phyloP scores from a whole-genome alignment of 257 asterid genomes.

The Gentiana dahurica region DNA sequence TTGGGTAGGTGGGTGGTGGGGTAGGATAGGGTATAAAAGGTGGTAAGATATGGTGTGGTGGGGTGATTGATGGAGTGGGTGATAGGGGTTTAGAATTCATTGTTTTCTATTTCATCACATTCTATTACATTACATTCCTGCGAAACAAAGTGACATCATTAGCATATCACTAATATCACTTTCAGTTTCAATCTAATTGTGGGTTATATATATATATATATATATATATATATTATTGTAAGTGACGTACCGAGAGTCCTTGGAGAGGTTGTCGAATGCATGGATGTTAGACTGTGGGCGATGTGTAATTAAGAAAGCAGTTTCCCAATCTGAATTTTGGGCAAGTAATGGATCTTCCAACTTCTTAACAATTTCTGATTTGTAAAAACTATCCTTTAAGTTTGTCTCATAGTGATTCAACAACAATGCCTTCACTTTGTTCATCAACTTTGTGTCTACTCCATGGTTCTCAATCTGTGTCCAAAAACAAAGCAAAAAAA shows the following conservation, averaged over 20 bases:
- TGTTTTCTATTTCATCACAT: no score
- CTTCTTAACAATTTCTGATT: conserved; percentile 42
- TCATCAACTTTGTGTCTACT: conserved; percentile 49
- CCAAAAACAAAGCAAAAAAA: conserved; percentile 5
- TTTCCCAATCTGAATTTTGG: conserved; percentile 59
- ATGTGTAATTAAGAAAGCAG: conserved; percentile 60
- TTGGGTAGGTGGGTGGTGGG: no score
- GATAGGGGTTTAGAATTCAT: no score
- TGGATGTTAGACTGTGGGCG: conserved; percentile 61
- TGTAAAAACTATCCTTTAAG: conserved; percentile 41
- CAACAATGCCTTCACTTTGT: conserved; percentile 48
- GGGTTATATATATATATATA: no score
- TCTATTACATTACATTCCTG: no score
- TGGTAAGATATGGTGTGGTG: no score
- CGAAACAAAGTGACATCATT: no score
- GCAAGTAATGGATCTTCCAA: conserved; percentile 29
- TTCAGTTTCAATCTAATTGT: no score
- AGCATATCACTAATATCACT: no score
- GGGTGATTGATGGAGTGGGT: no score
- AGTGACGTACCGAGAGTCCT: conserved; percentile 42
- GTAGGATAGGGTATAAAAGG: no score
- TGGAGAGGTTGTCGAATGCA: conserved; percentile 34
- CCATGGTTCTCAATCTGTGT: conserved; percentile 83
- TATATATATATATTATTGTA: background rate
- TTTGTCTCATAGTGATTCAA: conserved; percentile 49